These are phyloP conservation scores for Spergularia azorica DNA, from an alignment of 179 eudicot genomes.

Conservation along the genomic window DNA sequence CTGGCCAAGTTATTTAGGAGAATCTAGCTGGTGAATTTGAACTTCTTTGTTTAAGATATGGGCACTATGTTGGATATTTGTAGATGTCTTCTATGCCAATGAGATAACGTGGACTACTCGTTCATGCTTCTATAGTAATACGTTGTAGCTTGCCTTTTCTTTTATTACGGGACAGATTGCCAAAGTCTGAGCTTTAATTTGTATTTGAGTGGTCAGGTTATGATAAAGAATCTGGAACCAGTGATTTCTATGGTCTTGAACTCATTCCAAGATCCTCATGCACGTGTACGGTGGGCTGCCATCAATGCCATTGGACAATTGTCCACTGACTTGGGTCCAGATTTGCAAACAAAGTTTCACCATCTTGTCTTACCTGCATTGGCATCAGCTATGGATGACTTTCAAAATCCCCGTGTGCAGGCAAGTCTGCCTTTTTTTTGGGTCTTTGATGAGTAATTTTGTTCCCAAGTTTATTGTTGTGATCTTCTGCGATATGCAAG, in stretches of 20 bases:
- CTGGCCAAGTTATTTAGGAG: too few species aligned
- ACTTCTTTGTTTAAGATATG: neutral
- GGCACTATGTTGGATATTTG: neutral
- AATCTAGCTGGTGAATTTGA: too few species aligned
- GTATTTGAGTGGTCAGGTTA: slow-evolving; percentile 52
- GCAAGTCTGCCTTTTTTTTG: slow-evolving; percentile 32
- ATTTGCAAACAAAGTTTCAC: slow-evolving; percentile 86
- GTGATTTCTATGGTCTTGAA: slow-evolving; percentile 81
- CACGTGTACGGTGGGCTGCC: slow-evolving; percentile 99
- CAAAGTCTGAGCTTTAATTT: slow-evolving; percentile 3
- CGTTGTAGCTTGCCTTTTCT: neutral
- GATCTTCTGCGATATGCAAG: slow-evolving; percentile 1
- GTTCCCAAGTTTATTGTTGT: neutral
- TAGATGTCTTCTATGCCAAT: neutral
- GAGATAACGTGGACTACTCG: neutral
- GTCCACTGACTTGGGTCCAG: slow-evolving; percentile 95
- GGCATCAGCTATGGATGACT: slow-evolving; percentile 92
- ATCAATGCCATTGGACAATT: slow-evolving; percentile 97
- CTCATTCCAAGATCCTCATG: slow-evolving; percentile 90
- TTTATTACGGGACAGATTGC: neutral
- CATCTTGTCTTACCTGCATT: slow-evolving; percentile 81
- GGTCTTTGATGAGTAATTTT: neutral
- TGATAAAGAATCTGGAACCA: slow-evolving; percentile 85
- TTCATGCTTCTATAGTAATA: neutral
- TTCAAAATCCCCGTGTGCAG: slow-evolving; percentile 97